phyloP scores from a whole-genome alignment of 2,329 filamentous ascomycete species.

The Nigrospora oryzae region DNA sequence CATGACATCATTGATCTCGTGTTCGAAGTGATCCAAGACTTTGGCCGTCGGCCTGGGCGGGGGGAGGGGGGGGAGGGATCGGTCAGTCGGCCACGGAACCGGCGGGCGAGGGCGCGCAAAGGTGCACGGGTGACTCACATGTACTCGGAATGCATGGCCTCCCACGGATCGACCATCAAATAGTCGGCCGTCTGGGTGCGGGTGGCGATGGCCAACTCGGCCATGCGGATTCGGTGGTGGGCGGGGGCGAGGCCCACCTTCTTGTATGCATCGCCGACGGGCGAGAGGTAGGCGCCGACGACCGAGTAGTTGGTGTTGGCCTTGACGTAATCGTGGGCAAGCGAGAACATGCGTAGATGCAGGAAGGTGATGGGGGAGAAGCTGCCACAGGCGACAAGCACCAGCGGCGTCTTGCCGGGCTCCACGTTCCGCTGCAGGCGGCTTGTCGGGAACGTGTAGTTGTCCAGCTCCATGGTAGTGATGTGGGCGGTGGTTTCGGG shows the following conservation, averaged over 20 bases:
- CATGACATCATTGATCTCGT: constrained; percentile 76
- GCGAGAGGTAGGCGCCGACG: constrained; percentile 75
- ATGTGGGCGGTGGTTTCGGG: too few relatives aligned
- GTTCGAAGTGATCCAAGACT: constrained; percentile 83
- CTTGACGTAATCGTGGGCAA: constrained; percentile 72
- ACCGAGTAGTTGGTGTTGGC: constrained; percentile 75
- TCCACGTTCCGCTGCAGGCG: constrained; percentile 50
- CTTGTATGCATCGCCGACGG: constrained; percentile 62
- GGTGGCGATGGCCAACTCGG: constrained; percentile 67
- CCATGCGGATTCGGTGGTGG: constrained; percentile 74
- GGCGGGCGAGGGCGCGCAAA: too few relatives aligned
- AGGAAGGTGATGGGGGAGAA: constrained; percentile 71
- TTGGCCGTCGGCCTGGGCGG: constrained; percentile 60
- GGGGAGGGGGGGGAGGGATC: too few relatives aligned
- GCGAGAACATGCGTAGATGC: constrained; percentile 81
- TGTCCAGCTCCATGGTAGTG: constrained; percentile 19
- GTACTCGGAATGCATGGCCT: constrained; percentile 77
- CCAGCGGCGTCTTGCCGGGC: constrained; percentile 50
- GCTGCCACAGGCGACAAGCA: constrained; percentile 61
- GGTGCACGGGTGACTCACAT: constrained; percentile 26
- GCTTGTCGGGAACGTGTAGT: constrained; percentile 53
- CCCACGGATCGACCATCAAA: constrained; percentile 85
- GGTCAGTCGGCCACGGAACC: too few relatives aligned
- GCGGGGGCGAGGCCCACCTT: constrained; percentile 71
- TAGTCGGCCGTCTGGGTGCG: constrained; percentile 67